Percentiles rank a stretch among this genome's conserved stretches.
Conservation (phyloP, 495 filamentous ascomycete genomes). For the Lasiosphaeria ovina region DNA sequence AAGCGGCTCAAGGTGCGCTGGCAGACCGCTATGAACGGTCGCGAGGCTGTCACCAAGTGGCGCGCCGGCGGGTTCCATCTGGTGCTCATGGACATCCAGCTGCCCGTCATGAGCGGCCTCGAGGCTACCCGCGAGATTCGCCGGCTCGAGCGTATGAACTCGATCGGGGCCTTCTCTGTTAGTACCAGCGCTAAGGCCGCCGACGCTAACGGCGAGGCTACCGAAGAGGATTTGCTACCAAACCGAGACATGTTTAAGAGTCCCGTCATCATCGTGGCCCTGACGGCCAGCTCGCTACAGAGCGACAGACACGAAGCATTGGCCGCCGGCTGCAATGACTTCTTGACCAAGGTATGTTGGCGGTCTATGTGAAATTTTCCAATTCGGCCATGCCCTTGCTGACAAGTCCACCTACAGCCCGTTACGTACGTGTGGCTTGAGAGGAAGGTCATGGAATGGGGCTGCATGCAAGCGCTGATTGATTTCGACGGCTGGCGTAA, state of each 20-base stretch:
- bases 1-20: slow-evolving; percentile 96
- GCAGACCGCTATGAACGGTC: slow-evolving; percentile 93
- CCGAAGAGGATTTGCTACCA: slow-evolving; percentile 67
- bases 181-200: slow-evolving; percentile 5
- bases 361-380: background rate
- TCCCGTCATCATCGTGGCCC: slow-evolving; percentile 94
- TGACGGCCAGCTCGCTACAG: slow-evolving; percentile 90
- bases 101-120: slow-evolving; percentile 94
- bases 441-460: slow-evolving; percentile 98
- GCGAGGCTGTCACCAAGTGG: slow-evolving; percentile 91
- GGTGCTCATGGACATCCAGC: slow-evolving; percentile 97
- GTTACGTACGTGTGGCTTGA: slow-evolving; percentile 98
- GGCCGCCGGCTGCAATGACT: slow-evolving; percentile 96
- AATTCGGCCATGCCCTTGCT: background rate
- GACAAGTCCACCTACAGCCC: slow-evolving; percentile 53
- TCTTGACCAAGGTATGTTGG: slow-evolving; percentile 84
- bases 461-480: slow-evolving; percentile 98
- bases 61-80: slow-evolving; percentile 91
- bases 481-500: slow-evolving; percentile 98
- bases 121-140: slow-evolving; percentile 97
- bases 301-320: slow-evolving; percentile 92
- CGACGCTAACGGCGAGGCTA: slow-evolving; percentile 34
- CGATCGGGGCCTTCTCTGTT: slow-evolving; percentile 77
- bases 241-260: slow-evolving; percentile 80
- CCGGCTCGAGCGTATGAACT: slow-evolving; percentile 82